These are phyloP conservation scores for Polychytrium aggregatum DNA, from an alignment of 192 early-diverging fungal genomes.

Conservation along the genomic window DNA sequence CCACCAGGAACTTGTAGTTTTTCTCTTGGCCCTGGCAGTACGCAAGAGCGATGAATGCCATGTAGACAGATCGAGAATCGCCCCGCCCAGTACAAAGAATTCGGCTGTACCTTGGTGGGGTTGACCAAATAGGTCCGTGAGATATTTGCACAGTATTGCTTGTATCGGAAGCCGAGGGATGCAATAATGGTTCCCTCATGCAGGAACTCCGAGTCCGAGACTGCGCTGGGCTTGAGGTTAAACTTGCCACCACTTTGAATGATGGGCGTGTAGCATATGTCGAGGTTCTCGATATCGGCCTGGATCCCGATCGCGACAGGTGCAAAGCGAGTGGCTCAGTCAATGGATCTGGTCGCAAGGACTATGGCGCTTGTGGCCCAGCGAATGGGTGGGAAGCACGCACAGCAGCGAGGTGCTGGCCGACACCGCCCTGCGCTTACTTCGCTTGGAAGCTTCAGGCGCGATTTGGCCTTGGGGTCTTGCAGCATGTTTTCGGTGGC, in stretches of 20 bases:
- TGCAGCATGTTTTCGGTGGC: slow-evolving; percentile 41
- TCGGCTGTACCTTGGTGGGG: slow-evolving; percentile 56
- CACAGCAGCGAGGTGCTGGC: too few relatives aligned
- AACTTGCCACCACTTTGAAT: slow-evolving; percentile 94
- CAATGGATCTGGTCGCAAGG: too few relatives aligned
- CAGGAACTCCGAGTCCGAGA: slow-evolving; percentile 58
- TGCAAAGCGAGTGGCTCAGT: too few relatives aligned
- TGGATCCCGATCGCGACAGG: too few relatives aligned
- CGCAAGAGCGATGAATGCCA: slow-evolving; percentile 1
- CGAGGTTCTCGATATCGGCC: slow-evolving; percentile 63
- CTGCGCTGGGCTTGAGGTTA: slow-evolving; percentile 70
- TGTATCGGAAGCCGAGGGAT: slow-evolving; percentile 88
- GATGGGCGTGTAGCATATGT: slow-evolving; percentile 89
- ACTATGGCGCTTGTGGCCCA: too few relatives aligned
- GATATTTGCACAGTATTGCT: slow-evolving; percentile 90
- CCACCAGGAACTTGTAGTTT: slow-evolving; percentile 85
- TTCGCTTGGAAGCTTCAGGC: slow-evolving; percentile 56
- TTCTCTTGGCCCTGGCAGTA: slow-evolving; percentile 60
- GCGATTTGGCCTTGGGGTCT: slow-evolving; percentile 4
- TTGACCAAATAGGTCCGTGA: slow-evolving; percentile 88
- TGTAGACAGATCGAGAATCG: neutral
- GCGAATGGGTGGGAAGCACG: too few relatives aligned
- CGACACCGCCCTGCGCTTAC: slow-evolving; percentile 38
- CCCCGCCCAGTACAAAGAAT: neutral
- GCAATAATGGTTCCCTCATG: slow-evolving; percentile 87